These are phyloP conservation scores for Mallotus japonicus DNA, from an alignment of 441 rosid species.

Conservation along the genomic window DNA sequence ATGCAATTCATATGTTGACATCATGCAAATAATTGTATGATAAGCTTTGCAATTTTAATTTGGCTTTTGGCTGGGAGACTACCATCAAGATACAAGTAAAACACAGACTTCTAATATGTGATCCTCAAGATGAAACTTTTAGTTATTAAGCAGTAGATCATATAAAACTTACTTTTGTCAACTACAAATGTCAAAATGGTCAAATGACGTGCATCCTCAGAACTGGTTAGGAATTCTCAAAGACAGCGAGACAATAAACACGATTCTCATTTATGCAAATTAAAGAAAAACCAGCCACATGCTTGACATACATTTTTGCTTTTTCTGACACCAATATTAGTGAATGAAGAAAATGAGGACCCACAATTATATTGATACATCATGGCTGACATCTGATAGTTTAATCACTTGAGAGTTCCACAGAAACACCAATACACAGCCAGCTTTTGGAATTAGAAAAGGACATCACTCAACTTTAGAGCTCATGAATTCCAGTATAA, in stretches of 20 bases:
- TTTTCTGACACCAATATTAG: too few species aligned
- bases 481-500: neutral
- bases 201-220: neutral
- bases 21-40: neutral
- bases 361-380: too few species aligned
- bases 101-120: neutral
- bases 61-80: neutral
- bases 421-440: neutral
- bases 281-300: neutral
- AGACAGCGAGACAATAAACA: neutral
- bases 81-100: neutral
- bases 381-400: too few species aligned
- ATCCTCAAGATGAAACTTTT: neutral
- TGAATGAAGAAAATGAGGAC: too few species aligned
- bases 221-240: neutral
- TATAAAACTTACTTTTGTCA: neutral
- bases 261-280: neutral
- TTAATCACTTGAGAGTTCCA: too few species aligned
- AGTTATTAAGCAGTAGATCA: neutral
- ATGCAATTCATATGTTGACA: conserved; percentile 9
- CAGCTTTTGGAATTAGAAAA: neutral
- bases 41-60: neutral
- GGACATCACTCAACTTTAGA: neutral
- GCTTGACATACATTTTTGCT: too few species aligned
- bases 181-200: neutral